These are phyloP conservation scores for Corchorus olitorius DNA, from an alignment of 345 rosid species.

Conservation along the genomic window DNA sequence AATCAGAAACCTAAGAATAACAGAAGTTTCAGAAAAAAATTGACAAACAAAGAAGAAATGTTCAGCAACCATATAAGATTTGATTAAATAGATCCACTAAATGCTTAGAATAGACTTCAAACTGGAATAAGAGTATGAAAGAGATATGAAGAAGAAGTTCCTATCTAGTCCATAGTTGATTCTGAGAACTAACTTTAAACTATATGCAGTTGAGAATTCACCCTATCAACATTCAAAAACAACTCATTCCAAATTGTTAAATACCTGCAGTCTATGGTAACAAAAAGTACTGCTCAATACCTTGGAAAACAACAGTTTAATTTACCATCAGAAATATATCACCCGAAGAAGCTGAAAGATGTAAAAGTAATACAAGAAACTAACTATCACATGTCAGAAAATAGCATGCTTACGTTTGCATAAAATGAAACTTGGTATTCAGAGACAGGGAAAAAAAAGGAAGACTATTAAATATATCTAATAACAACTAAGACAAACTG, in stretches of 20 bases:
- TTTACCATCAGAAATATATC: neutral
- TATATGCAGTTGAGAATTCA: neutral
- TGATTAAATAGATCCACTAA: constrained; percentile 16
- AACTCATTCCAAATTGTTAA: neutral
- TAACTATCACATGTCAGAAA: neutral
- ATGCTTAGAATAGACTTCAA: constrained; percentile 16
- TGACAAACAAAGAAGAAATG: neutral
- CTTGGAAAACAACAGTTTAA: constrained; percentile 5
- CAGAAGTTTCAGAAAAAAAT: neutral
- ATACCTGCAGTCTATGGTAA: neutral
- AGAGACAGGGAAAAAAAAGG: neutral
- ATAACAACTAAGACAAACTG: neutral
- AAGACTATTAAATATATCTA: neutral
- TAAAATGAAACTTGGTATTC: neutral
- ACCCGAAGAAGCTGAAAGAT: neutral
- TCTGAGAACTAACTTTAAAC: neutral
- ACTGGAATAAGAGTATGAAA: neutral
- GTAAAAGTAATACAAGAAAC: neutral
- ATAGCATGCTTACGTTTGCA: constrained; percentile 7
- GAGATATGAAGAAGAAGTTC: neutral
- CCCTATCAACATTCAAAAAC: neutral
- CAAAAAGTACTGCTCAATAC: neutral
- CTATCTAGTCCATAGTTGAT: neutral
- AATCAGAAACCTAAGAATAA: constrained; percentile 70
- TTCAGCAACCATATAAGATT: neutral